Evolutionary conservation across 192 early-diverging fungal species (phyloP).

Genomic region (Dimargaris cristalligena): DNA sequence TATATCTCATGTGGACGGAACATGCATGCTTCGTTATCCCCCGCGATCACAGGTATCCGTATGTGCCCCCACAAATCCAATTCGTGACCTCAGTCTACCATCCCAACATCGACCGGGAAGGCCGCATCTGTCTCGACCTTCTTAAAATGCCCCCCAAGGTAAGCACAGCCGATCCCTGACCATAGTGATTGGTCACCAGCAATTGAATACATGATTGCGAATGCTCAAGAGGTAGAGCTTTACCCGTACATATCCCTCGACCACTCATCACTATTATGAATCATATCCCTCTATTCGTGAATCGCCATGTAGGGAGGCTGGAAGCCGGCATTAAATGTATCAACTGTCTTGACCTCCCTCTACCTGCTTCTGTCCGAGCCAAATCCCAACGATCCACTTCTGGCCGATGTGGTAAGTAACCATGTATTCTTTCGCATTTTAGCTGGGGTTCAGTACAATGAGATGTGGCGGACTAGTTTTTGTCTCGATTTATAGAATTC

Average conservation of each 20-base stretch:
- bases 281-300: background rate
- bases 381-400: background rate
- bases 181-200: background rate
- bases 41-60: background rate
- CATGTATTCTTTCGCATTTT: too few species aligned
- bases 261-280: slow-evolving; percentile 6
- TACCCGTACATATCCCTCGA: too few species aligned
- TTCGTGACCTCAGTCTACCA: background rate
- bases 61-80: background rate
- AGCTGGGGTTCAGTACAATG: too few species aligned
- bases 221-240: background rate
- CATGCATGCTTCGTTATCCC: background rate
- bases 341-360: background rate
- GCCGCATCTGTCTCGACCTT: background rate
- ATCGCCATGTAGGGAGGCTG: background rate
- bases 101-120: background rate
- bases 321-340: background rate
- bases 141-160: background rate
- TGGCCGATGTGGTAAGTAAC: background rate
- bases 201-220: slow-evolving; percentile 1
- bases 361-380: background rate
- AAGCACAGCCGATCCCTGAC: background rate
- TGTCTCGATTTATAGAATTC: too few species aligned
- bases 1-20: background rate
- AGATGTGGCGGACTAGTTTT: too few species aligned